A percentile compares a stretch with the other conserved stretches of the same genome.
Evolutionary conservation across 2,329 filamentous ascomycete species (phyloP).

Genomic region (Aspergillus ruber): DNA sequence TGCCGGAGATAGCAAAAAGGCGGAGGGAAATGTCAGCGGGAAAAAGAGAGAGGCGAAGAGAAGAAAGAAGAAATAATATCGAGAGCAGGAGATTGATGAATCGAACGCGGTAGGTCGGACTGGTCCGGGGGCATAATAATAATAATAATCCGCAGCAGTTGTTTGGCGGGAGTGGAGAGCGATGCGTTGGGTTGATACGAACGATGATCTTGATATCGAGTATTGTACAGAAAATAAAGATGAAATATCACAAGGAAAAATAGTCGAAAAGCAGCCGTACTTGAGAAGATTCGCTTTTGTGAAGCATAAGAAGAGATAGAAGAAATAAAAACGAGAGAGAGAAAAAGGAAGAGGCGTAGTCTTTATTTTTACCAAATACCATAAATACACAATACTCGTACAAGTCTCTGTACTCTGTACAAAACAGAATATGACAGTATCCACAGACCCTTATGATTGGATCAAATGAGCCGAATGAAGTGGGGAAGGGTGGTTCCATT

Average conservation of each 20-base stretch:
- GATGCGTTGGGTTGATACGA: not conserved
- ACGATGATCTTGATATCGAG: too few relatives aligned
- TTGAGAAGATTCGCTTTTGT: too few relatives aligned
- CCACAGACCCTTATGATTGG: not conserved
- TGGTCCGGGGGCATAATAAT: not conserved
- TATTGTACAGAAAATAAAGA: too few relatives aligned
- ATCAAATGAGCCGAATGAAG: not conserved
- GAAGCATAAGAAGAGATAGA: not conserved
- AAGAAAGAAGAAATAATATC: not conserved
- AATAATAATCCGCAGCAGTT: not conserved
- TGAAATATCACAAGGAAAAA: not conserved
- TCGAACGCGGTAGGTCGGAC: not conserved
- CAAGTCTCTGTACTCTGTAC: not conserved
- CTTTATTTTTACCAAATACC: too few relatives aligned
- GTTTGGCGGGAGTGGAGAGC: slow-evolving; percentile 1
- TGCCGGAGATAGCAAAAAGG: not conserved
- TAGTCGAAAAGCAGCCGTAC: not conserved
- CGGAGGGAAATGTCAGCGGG: not conserved
- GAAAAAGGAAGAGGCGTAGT: not conserved
- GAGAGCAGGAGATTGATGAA: not conserved
- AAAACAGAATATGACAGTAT: not conserved
- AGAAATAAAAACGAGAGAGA: not conserved
- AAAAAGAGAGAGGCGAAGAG: not conserved
- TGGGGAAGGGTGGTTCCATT: not conserved
- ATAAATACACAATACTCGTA: not conserved